Conservation (phyloP, 2,329 filamentous ascomycete genomes). For the Tolypocladium pustulatum region DNA sequence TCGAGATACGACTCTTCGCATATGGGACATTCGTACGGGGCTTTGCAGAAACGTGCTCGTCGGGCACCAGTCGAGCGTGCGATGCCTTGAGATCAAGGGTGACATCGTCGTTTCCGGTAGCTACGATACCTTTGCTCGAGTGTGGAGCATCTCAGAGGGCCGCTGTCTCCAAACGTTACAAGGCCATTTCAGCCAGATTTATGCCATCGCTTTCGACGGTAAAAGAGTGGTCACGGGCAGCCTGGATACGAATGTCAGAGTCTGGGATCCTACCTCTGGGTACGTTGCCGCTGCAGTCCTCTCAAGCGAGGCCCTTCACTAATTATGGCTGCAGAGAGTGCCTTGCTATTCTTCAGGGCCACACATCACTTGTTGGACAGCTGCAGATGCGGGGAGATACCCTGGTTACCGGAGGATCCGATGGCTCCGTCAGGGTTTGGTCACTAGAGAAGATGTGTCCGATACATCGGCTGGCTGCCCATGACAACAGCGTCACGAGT, state of each 20-base stretch:
- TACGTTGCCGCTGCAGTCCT: constrained; percentile 27
- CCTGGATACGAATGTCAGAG: constrained; percentile 89
- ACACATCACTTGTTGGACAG: constrained; percentile 93
- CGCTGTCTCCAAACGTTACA: constrained; percentile 81
- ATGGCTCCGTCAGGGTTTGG: constrained; percentile 95
- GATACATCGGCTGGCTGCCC: constrained; percentile 88
- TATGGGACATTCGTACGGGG: constrained; percentile 89
- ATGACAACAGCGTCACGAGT: constrained; percentile 97
- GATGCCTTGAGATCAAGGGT: constrained; percentile 90
- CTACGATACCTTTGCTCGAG: constrained; percentile 92
- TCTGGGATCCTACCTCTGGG: constrained; percentile 90
- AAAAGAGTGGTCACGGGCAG: constrained; percentile 89
- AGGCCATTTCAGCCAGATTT: constrained; percentile 97
- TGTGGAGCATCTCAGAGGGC: constrained; percentile 96
- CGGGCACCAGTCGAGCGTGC: constrained; percentile 89
- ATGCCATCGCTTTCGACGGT: constrained; percentile 95
- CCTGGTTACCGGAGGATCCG: constrained; percentile 89
- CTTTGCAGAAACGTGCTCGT: constrained; percentile 85
- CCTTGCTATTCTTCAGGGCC: constrained; percentile 85
- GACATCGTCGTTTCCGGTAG: constrained; percentile 97
- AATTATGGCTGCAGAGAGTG: constrained; percentile 49
- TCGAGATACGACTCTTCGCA: constrained; percentile 82
- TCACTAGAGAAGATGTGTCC: constrained; percentile 82
- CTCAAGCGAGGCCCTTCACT: background rate
- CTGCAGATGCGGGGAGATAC: constrained; percentile 92